Evolutionary conservation across 352 stramenopile species (phyloP), one percentile per base, ranked within the genome.

Genomic region (Phytopythium ostracodes): DNA sequence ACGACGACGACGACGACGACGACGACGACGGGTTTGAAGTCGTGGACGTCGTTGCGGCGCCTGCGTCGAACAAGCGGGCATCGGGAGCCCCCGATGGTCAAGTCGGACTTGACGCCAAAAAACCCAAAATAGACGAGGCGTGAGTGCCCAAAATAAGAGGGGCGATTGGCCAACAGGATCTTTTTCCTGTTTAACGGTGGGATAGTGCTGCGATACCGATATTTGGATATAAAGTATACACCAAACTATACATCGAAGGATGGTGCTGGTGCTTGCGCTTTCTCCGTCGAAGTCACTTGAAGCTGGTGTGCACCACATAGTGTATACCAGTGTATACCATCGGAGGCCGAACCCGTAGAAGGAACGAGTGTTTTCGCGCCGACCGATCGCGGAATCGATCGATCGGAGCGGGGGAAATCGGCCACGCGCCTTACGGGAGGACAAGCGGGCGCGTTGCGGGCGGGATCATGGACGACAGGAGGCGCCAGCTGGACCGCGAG

Each of bases 1-100:
- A 77, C 27, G 70, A 81, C 15, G 66, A 71, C 38, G 67, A 24
- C 22, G 70, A 81, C 12, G 66, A 71, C 38, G 67, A 24, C 43
- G 51, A 46, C 9, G 44, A 72, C 22, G 54, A 51, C 36, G 52
- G 58, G 7, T 73, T 73, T 33, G 69, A 73, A 43, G 31, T 75
- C 33, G 35, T 79, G 20, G 68, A 75, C 0, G 20, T 59, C 14
- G 22, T 51, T 14, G 55, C 25, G 12, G 55, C 36, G n/a, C 44
- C 58, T 5, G 22, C 35, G 9, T 61, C 54, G 24, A 64, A 69
- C 52, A 80, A 80, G 55, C 69, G 72, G 29, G 38, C 8, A 38
- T 25, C 22, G 51, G 57, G 17, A 38, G 46, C 29, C 22, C 54
- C 29, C 29, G 62, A 59, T 35, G 52, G 55, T 38, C 59, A 56